Evolutionary conservation across 257 asterid genomes (phyloP), one percentile per base, ranked within the genome.

Genomic region (Thymus mandschuricus): DNA sequence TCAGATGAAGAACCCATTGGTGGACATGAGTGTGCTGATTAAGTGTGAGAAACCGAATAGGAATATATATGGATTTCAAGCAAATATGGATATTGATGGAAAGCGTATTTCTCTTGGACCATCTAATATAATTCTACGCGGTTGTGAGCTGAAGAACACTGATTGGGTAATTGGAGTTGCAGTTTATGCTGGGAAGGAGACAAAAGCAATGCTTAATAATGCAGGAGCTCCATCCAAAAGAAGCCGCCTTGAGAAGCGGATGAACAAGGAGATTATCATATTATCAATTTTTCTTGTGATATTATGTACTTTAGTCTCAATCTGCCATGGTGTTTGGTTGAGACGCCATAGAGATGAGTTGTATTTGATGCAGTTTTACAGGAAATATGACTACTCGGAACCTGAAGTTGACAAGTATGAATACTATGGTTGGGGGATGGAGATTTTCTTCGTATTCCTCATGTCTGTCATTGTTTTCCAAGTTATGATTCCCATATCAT

Each of bases 141-240:
- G 99, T 9, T 95, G 99, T 80, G 96, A 95, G 78, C 79, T 95
- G 80, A 95, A 92, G 88, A 95, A 95, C 87, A 95, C 99, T 49
- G 82, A 79, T 15, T 95, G 97, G 97, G 94, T 86, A 1, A 64
- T 89, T 57, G 99, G 99, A 15, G 89, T 95, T 69, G 96, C 80
- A 4, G 97, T 95, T 69, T 92, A 95, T 81, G 87, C 96, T 51
- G 99, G 99, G 21, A 75, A 78, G 73, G 98, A 95, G 83, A 95
- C 99, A 28, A 95, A 95, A 80, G 99, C 89, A 12, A 95, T 95
- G 99, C 97, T 95, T 70, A 95, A 95, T 81, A 95, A 83, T 85
- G 89, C 99, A 4, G 98, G 98, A 54, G 92, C 97, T 73, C 99
- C 97, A 21, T 95, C 99, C 15, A 95, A 95, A 81, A 81, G 98